Conservation (phyloP, 192 early-diverging fungal species). For the Backusella sp. region DNA sequence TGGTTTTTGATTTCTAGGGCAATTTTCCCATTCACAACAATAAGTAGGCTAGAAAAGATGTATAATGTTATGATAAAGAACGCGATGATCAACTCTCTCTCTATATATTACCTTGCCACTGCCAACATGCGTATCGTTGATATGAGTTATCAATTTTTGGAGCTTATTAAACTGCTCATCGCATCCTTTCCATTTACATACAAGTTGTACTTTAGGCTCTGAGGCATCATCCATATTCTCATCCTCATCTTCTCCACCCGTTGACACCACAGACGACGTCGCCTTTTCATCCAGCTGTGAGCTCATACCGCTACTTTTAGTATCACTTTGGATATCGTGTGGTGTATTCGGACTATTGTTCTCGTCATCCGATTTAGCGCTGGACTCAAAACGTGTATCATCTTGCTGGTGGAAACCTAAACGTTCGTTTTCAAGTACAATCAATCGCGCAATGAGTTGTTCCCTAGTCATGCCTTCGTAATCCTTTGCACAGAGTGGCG, state of each 20-base stretch:
- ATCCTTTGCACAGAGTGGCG: background rate
- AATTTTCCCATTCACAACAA: constrained; percentile 50
- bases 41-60: constrained; percentile 37
- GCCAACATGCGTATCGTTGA: constrained; percentile 52
- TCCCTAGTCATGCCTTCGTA: constrained; percentile 19
- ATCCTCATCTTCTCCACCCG: background rate
- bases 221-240: background rate
- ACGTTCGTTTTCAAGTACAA: constrained; percentile 15
- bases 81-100: background rate
- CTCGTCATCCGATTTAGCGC: constrained; percentile 15
- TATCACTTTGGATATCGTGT: constrained; percentile 3
- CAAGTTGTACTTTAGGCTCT: constrained; percentile 10
- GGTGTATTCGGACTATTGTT: constrained; percentile 23
- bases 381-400: background rate
- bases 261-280: background rate
- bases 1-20: constrained; percentile 52
- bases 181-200: constrained; percentile 53
- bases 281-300: background rate
- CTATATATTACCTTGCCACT: constrained; percentile 48
- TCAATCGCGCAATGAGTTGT: constrained; percentile 7
- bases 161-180: constrained; percentile 40
- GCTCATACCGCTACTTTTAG: background rate
- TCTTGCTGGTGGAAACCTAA: background rate
- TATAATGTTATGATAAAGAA: background rate
- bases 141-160: constrained; percentile 49